Base-by-base conservation (phyloP, 306 rosid species). In the Fagus sylvatica region DNA sequence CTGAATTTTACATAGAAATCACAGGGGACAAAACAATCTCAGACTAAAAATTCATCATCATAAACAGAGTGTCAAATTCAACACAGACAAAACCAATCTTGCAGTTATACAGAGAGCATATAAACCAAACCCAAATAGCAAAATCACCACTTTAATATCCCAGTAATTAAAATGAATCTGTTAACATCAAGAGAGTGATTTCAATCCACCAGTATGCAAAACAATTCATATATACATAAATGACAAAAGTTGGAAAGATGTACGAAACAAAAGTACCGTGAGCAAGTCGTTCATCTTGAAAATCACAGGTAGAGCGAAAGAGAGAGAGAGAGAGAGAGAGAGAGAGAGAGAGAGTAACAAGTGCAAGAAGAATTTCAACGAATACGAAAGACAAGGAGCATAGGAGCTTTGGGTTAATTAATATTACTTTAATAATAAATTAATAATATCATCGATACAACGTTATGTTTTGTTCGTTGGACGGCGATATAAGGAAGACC, bases 281-380 rank as follows among this genome's bases (percentile, higher is more conserved):
- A 95, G 97, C 55, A 92, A 89, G 80, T 95, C 97, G 89, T 95
- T 95, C 98, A 95, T 95, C 61, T 79, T 79, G 93, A 83, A 76
- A 76, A 78, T 56, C 43, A 72, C 55, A 59, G 46, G 33, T 59
- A 68, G 70, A 64, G 54, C 28, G 51, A 28, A n/a, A n/a, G 70
- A 64, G 22, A 33, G 69, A 17, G 55, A 60, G 57, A 72, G 67
- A 68, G 53, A 48, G 9, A 57, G 71, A 61, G 65, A 75, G 73
- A 54, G 48, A 42, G 46, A 41, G 48, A 46, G 51, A 46, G 51
- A 46, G 15, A 46, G 15, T 22, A 22, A 22, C 71, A 57, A 34
- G 71, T 34, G 56, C n/a, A 37, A 54, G 40, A 28, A 43, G 49
- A 67, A 32, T 22, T 30, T 17, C 54, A 37, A 51, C 1, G 65